Percentiles rank a stretch among this genome's conserved stretches.
These are phyloP conservation scores for Puccinia triticina DNA, from an alignment of 1,284 basidiomycete species.

Conservation along the genomic window DNA sequence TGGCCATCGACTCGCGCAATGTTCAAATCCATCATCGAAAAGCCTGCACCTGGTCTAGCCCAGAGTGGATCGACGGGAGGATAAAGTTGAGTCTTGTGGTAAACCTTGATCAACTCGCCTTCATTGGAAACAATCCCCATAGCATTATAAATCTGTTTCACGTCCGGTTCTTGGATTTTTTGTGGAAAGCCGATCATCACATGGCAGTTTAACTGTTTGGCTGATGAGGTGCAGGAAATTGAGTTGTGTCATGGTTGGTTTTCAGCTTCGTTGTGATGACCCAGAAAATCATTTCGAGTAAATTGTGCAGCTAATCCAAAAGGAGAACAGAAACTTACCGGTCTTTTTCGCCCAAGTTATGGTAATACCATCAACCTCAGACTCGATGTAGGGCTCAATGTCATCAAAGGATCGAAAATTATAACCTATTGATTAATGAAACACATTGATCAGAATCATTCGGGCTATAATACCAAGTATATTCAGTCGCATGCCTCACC, in stretches of 20 bases:
- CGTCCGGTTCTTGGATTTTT: conserved; percentile 26
- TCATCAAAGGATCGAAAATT: conserved; percentile 46
- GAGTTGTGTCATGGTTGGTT: neutral
- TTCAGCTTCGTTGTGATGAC: neutral
- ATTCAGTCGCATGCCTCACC: neutral
- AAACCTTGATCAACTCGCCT: conserved; percentile 26
- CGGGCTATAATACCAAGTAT: neutral
- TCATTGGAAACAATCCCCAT: conserved; percentile 44
- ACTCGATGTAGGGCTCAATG: conserved; percentile 40
- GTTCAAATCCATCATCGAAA: conserved; percentile 31
- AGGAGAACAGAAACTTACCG: neutral
- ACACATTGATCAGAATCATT: neutral
- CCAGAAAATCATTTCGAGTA: neutral
- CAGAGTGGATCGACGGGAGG: conserved; percentile 49
- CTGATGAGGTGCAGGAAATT: neutral
- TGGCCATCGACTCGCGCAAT: conserved; percentile 28
- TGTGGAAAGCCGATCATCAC: conserved; percentile 48
- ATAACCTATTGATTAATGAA: conserved; percentile 6
- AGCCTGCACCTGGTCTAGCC: conserved; percentile 43
- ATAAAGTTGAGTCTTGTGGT: conserved; percentile 50
- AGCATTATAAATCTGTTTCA: conserved; percentile 39
- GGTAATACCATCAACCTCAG: conserved; percentile 41
- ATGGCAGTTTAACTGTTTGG: conserved; percentile 41
- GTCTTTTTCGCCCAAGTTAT: conserved; percentile 43
- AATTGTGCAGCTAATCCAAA: neutral